Evolutionary conservation across 139 green algal species (phyloP).

Genomic region (Chlorella vulgaris): DNA sequence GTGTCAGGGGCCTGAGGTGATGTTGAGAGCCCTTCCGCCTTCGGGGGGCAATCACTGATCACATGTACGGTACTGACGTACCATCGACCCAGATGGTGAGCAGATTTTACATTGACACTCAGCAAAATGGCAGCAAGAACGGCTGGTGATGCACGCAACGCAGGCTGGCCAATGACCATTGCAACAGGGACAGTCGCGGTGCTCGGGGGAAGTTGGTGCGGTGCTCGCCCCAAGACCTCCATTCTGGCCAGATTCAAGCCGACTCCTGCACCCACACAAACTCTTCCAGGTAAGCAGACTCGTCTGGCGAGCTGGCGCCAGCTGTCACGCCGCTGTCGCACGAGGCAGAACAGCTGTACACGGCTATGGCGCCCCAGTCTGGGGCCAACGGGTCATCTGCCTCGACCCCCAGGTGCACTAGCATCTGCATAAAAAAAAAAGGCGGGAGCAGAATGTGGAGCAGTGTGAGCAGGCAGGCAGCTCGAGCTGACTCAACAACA

Average conservation of each 20-base stretch:
- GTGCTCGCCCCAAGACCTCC: too few species aligned
- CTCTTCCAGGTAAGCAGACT: conserved; percentile 44
- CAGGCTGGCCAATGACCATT: too few species aligned
- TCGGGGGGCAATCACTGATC: too few species aligned
- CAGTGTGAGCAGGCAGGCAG: not conserved
- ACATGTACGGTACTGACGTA: too few species aligned
- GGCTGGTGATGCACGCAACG: too few species aligned
- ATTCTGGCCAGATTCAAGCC: conserved; percentile 4
- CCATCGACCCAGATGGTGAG: too few species aligned
- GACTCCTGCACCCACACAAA: conserved; percentile 55
- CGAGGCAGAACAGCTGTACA: conserved; percentile 72
- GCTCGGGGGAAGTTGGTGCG: not conserved
- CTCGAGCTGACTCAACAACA: not conserved
- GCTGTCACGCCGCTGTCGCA: conserved; percentile 42
- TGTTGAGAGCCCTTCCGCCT: too few species aligned
- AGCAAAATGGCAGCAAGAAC: too few species aligned
- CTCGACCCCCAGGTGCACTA: conserved; percentile 69
- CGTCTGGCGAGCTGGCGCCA: conserved; percentile 1
- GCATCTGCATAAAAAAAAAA: conserved; percentile 69
- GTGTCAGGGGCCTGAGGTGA: too few species aligned
- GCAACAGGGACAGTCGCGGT: too few species aligned
- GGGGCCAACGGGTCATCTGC: conserved; percentile 54
- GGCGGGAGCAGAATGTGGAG: conserved; percentile 3
- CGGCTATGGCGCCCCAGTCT: conserved; percentile 79
- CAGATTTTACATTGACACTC: too few species aligned